phyloP scores from a whole-genome alignment of 176 grass and related monocot genomes.

The Phoenix dactylifera region DNA sequence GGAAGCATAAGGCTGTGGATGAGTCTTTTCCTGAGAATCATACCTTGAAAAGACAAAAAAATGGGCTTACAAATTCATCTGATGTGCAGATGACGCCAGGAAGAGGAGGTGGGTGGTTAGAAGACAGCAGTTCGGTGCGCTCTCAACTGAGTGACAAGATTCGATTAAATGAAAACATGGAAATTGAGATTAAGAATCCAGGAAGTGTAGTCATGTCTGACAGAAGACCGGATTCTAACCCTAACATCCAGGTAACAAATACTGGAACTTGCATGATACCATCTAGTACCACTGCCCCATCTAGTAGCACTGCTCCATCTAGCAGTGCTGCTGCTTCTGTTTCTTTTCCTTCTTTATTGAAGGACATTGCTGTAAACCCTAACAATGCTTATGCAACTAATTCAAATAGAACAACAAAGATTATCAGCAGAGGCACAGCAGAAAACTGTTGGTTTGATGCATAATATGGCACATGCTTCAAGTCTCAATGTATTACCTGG shows the following conservation, averaged over 20 bases:
- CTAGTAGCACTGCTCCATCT: constrained; percentile 24
- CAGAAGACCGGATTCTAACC: constrained; percentile 22
- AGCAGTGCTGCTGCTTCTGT: constrained; percentile 26
- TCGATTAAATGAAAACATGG: constrained; percentile 27
- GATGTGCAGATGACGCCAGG: constrained; percentile 28
- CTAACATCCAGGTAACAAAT: constrained; percentile 21
- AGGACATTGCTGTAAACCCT: constrained; percentile 78
- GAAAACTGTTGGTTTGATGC: constrained; percentile 18
- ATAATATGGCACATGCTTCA: constrained; percentile 21
- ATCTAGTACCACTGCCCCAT: constrained; percentile 26
- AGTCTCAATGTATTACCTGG: constrained; percentile 24
- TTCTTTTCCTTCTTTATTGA: constrained; percentile 52
- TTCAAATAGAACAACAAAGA: constrained; percentile 71
- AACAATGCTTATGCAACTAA: constrained; percentile 58
- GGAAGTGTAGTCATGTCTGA: constrained; percentile 23
- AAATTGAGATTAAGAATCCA: constrained; percentile 19
- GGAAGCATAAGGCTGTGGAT: constrained; percentile 51
- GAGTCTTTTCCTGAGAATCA: constrained; percentile 33
- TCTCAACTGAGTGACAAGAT: constrained; percentile 20
- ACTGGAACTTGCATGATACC: neutral
- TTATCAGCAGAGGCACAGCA: constrained; percentile 41
- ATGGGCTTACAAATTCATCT: constrained; percentile 21
- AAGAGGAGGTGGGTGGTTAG: constrained; percentile 35
- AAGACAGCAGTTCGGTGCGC: constrained; percentile 26
- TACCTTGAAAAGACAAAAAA: constrained; percentile 46